A percentile compares a stretch with the other conserved stretches of the same genome.
phyloP scores from a whole-genome alignment of 164 flowering plant genomes.

The Nymphaea colorata region DNA sequence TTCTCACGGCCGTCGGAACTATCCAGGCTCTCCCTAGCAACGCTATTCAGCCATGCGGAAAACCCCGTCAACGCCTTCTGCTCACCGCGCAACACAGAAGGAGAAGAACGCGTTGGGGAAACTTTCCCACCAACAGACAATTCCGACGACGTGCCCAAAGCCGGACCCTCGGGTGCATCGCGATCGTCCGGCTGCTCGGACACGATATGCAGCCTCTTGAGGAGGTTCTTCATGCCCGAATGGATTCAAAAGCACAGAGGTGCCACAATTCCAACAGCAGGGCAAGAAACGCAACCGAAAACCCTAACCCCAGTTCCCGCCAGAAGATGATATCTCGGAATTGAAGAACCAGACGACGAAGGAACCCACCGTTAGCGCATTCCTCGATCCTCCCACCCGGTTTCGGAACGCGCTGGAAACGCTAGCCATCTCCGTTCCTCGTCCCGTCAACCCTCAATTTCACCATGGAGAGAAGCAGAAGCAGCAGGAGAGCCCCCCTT shows the following conservation, averaged over 20 bases:
- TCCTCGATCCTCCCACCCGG: too few relatives aligned
- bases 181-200: slow-evolving; percentile 48
- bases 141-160: slow-evolving; percentile 27
- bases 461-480: too few relatives aligned
- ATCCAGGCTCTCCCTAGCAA: slow-evolving; percentile 41
- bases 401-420: too few relatives aligned
- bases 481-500: too few relatives aligned
- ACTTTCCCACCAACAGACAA: slow-evolving; percentile 28
- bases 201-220: slow-evolving; percentile 79
- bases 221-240: slow-evolving; percentile 56
- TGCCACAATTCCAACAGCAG: too few relatives aligned
- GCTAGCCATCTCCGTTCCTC: too few relatives aligned
- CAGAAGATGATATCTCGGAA: too few relatives aligned
- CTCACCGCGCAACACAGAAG: slow-evolving; percentile 18
- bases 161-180: slow-evolving; percentile 33
- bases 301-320: too few relatives aligned
- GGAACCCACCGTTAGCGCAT: too few relatives aligned
- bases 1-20: slow-evolving; percentile 4
- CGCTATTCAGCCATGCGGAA: slow-evolving; percentile 73
- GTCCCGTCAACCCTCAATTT: too few relatives aligned
- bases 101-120: slow-evolving; percentile 18
- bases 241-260: background rate
- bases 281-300: too few relatives aligned
- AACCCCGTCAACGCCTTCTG: slow-evolving; percentile 51
- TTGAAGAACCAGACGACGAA: too few relatives aligned